Base-by-base conservation (phyloP, 2,329 filamentous ascomycete species). In the Aureobasidium lini region DNA sequence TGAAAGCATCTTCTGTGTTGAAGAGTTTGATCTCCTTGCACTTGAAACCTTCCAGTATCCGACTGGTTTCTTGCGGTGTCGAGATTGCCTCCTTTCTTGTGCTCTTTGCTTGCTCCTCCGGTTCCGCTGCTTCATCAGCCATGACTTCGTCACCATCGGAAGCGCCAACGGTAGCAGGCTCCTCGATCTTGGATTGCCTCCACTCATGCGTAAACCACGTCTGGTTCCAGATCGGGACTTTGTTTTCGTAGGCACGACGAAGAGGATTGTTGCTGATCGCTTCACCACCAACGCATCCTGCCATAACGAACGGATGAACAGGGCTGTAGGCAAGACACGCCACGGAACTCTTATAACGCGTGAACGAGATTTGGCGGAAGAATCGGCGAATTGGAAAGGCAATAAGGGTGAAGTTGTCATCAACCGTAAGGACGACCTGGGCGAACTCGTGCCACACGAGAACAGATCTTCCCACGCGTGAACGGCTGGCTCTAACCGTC, bases 171-270 rank as follows among this genome's bases (percentile, higher is more conserved):
- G 4, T 4, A 18, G 15, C 10, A n/a, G 23, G 7, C 13, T 67
- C 64, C 47, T 65, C 62, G 2, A 29, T 28, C 18, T 9, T 10
- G 13, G 7, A 36, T 28, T 64, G 60, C 10, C 68, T 63, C 81
- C 81, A 86, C 59, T 84, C 81, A 64, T 84, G 81, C 28, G 72
- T 68, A 63, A 84, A 84, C 79, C 82, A 83, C 6, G 72, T 77
- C 62, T 83, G 80, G 60, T 82, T 76, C 73, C 76, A 82, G 10
- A 78, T 75, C 8, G 74, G 71, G 9, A 75, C 74, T 62, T 81
- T 83, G 13, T 73, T 69, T 59, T 79, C 77, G 16, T 81, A 63
- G 2, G 83, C 67, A 44, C 79, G 76, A 9, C 75, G 73, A 37
- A 84, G 67, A 0, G 81, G 79, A 64, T 84, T 85, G 2, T 75